phyloP scores from a whole-genome alignment of 495 filamentous ascomycete species.

The Penicillium verhagenii region DNA sequence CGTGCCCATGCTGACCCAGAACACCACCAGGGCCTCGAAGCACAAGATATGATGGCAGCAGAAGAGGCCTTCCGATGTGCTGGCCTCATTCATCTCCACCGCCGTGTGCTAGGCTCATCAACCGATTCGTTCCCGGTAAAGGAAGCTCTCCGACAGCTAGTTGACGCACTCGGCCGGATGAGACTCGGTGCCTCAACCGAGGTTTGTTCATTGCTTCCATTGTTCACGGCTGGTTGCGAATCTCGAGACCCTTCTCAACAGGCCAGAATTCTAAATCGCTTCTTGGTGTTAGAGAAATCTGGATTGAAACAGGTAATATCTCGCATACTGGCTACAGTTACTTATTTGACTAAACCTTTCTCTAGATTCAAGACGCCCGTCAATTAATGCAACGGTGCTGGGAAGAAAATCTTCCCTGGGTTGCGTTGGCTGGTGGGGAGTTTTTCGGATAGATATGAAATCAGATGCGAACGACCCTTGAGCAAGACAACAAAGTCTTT shows the following conservation, averaged over 20 bases:
- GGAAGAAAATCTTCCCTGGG: conserved; percentile 42
- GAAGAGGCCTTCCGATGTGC: conserved; percentile 82
- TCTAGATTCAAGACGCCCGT: conserved; percentile 45
- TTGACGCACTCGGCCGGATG: conserved; percentile 61
- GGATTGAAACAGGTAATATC: conserved; percentile 72
- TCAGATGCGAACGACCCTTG: background rate
- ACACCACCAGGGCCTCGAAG: conserved; percentile 36
- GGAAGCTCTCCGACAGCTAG: conserved; percentile 61
- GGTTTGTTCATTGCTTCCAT: conserved; percentile 74
- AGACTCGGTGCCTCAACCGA: conserved; percentile 67
- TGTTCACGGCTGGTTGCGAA: conserved; percentile 85
- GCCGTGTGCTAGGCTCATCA: conserved; percentile 64
- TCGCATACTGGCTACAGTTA: background rate
- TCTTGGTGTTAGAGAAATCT: conserved; percentile 68
- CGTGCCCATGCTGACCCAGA: conserved; percentile 29
- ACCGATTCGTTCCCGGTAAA: conserved; percentile 58
- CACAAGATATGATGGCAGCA: conserved; percentile 67
- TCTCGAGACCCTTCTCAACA: conserved; percentile 54
- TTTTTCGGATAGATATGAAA: conserved; percentile 36
- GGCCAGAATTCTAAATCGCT: conserved; percentile 61
- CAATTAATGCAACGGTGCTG: conserved; percentile 46
- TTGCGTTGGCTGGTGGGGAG: conserved; percentile 41
- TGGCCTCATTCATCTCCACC: conserved; percentile 72
- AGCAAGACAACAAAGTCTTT: background rate
- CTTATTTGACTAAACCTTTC: background rate